These are phyloP conservation scores for Sphaerobolus stellatus DNA, from an alignment of 1,284 basidiomycete genomes.

Conservation along the genomic window DNA sequence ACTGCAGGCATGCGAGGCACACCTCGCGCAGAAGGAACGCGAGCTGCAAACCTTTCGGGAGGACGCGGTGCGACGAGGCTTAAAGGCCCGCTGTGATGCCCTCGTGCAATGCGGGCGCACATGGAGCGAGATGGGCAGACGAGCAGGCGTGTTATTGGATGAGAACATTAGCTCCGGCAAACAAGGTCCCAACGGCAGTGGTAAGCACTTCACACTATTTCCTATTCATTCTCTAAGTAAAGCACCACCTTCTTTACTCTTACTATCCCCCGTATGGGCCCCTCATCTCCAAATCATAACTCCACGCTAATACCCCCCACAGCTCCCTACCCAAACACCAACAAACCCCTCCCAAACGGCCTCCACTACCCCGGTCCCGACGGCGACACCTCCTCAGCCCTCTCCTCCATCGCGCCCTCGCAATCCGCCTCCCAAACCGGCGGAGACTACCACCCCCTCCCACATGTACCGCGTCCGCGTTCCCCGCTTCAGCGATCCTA, in stretches of 20 bases:
- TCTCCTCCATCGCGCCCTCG: slow-evolving; percentile 56
- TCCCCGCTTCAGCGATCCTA: slow-evolving; percentile 18
- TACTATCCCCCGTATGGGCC: too few species aligned
- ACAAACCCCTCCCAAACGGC: slow-evolving; percentile 25
- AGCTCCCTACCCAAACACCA: too few species aligned
- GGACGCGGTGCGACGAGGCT: slow-evolving; percentile 55
- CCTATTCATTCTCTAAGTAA: too few species aligned
- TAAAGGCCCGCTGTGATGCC: slow-evolving; percentile 59
- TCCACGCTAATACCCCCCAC: too few species aligned
- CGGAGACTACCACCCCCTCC: neutral
- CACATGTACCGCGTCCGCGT: slow-evolving; percentile 15
- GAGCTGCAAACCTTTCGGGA: slow-evolving; percentile 55
- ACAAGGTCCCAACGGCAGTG: slow-evolving; percentile 10
- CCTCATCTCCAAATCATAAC: too few species aligned
- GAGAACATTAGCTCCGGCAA: slow-evolving; percentile 22
- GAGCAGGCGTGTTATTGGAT: too few species aligned
- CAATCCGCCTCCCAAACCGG: slow-evolving; percentile 63
- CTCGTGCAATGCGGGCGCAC: slow-evolving; percentile 64
- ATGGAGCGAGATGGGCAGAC: slow-evolving; percentile 62
- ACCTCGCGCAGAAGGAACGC: slow-evolving; percentile 63
- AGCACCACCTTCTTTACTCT: too few species aligned
- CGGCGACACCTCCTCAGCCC: slow-evolving; percentile 40
- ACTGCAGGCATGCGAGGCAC: slow-evolving; percentile 73
- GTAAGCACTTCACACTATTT: too few species aligned
- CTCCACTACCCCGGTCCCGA: slow-evolving; percentile 11